Base-by-base conservation (phyloP, 2,329 filamentous ascomycete species). In the Alternaria conjuncta region DNA sequence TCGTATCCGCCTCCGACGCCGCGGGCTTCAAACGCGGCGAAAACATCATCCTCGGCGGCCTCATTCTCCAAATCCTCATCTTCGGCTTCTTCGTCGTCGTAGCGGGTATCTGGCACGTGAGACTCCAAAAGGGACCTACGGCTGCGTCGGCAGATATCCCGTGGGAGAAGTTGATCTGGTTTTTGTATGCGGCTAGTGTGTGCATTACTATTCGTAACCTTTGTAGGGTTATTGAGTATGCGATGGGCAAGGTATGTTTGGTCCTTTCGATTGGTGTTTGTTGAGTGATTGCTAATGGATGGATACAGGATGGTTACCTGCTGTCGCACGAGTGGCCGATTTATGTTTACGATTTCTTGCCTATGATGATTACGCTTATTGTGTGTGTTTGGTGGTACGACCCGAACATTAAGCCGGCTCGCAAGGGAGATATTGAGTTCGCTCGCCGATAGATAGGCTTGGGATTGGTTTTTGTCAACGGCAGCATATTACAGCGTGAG, bases 41-140 rank as follows among this genome's bases (percentile, higher is more conserved):
- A 66, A 82, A 84, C 18, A 79, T 89, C 53, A 84, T 90, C n/a
- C 75, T 89, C 8, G 84, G 69, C 1, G 88, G 88, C 2, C 78
- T 90, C 3, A 73, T 86, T 30, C 73, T 89, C 15, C 88, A 90
- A 71, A 81, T 90, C 23, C 43, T 86, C 45, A 83, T 86, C 59
- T 89, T 90, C 64, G 82, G 81, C 21, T 76, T 89, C 36, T 90
- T 90, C 69, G 75, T 86, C 36, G 60, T 83, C 5, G 82, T 83
- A 2, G 81, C 85, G 0, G 66, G 81, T 3, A 62, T 85, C 1
- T 88, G 88, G 76, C 84, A 89, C 65, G 55, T 66, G 3, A 79
- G 84, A 4, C 79, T 86, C n/a, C 62, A 53, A 1, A 72, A 67
- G 7, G 45, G 65, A 5, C 80, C 68, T 12, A 73, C 81, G 0